Conservation (phyloP, 768 basidiomycete genomes). For the Multifurca ochricompacta region DNA sequence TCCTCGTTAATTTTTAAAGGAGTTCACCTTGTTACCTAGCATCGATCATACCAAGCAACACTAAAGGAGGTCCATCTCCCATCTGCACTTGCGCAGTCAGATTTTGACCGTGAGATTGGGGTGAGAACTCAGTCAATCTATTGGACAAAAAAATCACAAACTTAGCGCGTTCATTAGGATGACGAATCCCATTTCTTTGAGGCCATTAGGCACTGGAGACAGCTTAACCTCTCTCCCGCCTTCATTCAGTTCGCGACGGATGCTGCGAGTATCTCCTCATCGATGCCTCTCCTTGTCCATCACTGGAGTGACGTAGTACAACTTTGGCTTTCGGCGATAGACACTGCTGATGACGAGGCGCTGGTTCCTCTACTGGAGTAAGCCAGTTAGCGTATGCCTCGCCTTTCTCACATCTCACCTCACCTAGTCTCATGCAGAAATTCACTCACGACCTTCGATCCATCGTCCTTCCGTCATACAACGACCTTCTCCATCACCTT, state of each 20-base stretch:
- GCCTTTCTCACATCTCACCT: constrained; percentile 9
- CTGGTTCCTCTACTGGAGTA: constrained; percentile 71
- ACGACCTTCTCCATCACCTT: constrained; percentile 45
- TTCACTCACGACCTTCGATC: constrained; percentile 74
- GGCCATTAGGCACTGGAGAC: constrained; percentile 65
- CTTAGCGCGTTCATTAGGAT: constrained; percentile 39
- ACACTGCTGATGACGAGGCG: constrained; percentile 62
- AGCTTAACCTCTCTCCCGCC: constrained; percentile 70
- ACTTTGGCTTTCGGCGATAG: constrained; percentile 54
- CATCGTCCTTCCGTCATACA: constrained; percentile 58
- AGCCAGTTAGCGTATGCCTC: constrained; percentile 24
- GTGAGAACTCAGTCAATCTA: constrained; percentile 27
- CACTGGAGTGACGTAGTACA: constrained; percentile 65
- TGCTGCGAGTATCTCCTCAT: constrained; percentile 54
- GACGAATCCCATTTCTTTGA: constrained; percentile 72
- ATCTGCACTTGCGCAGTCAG: constrained; percentile 44
- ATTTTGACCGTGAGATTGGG: constrained; percentile 53
- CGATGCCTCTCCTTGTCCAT: constrained; percentile 74
- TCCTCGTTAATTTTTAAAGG: not conserved
- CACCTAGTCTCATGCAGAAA: constrained; percentile 64
- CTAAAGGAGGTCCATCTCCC: constrained; percentile 68
- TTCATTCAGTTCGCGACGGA: constrained; percentile 65
- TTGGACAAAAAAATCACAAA: not conserved
- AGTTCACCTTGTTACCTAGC: constrained; percentile 32
- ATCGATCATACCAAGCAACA: constrained; percentile 63